These are phyloP conservation scores for Zymoseptoria pseudotritici DNA, from an alignment of 2,329 filamentous ascomycete species.

Conservation along the genomic window DNA sequence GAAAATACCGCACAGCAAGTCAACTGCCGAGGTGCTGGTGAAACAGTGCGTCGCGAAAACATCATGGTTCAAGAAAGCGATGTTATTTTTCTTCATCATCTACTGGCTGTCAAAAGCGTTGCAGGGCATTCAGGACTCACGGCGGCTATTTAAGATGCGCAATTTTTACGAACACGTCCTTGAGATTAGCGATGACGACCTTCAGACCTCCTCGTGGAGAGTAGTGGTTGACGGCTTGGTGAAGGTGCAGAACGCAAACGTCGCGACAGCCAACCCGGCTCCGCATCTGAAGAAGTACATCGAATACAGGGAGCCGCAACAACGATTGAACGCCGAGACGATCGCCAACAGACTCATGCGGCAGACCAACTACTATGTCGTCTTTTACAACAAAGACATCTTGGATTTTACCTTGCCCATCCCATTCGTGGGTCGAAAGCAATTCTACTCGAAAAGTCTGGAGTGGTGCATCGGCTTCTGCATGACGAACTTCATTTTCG, in stretches of 20 bases:
- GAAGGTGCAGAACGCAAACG: slow-evolving; percentile 74
- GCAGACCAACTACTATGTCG: slow-evolving; percentile 93
- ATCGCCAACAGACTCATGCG: slow-evolving; percentile 97
- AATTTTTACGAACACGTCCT: slow-evolving; percentile 80
- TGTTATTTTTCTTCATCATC: slow-evolving; percentile 77
- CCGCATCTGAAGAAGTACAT: slow-evolving; percentile 55
- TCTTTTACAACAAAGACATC: slow-evolving; percentile 94
- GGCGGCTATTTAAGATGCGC: slow-evolving; percentile 66
- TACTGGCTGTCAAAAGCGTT: slow-evolving; percentile 78
- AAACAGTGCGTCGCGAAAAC: slow-evolving; percentile 64
- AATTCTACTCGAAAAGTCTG: slow-evolving; percentile 80
- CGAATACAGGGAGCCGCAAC: slow-evolving; percentile 49
- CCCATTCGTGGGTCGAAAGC: slow-evolving; percentile 70
- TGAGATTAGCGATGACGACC: slow-evolving; percentile 75
- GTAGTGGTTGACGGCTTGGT: slow-evolving; percentile 81
- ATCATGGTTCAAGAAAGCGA: slow-evolving; percentile 70
- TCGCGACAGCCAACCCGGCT: slow-evolving; percentile 66
- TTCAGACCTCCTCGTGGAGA: slow-evolving; percentile 93
- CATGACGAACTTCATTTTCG: slow-evolving; percentile 90
- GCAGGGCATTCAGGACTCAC: slow-evolving; percentile 64
- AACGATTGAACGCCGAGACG: slow-evolving; percentile 89
- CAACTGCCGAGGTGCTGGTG: slow-evolving; percentile 54
- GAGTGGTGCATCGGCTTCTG: slow-evolving; percentile 89
- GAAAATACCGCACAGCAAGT: slow-evolving; percentile 60
- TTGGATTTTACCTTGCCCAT: slow-evolving; percentile 78